A percentile compares a stretch with the other conserved stretches of the same genome.
These are phyloP conservation scores for Adansonia madagascariensis DNA, from an alignment of 441 rosid genomes.

Conservation along the genomic window DNA sequence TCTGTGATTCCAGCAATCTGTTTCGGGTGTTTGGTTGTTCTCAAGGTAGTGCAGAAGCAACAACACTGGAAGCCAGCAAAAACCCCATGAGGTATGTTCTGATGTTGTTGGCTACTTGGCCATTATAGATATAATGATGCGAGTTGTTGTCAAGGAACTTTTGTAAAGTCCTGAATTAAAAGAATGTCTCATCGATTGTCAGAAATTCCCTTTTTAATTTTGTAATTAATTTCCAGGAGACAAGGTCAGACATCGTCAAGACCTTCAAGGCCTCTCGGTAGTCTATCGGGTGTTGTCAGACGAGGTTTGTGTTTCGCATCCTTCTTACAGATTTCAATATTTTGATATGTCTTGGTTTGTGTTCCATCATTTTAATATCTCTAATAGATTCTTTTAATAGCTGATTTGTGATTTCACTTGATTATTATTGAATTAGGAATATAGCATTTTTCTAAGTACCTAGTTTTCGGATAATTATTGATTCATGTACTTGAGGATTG, in stretches of 20 bases:
- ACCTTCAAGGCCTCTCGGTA: conserved; percentile 83
- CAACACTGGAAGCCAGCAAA: conserved; percentile 92
- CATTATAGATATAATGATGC: not conserved
- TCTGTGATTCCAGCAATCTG: conserved; percentile 62
- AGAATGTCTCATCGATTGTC: not conserved
- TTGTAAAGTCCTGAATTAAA: conserved; percentile 10
- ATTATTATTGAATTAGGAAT: not conserved
- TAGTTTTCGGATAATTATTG: not conserved
- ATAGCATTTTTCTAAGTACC: not conserved
- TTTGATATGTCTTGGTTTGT: not conserved
- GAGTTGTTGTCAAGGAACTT: not conserved
- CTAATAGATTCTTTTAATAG: too few relatives aligned
- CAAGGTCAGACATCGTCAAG: conserved; percentile 79
- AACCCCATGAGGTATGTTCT: conserved; percentile 82
- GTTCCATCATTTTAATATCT: not conserved
- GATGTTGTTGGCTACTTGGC: not conserved
- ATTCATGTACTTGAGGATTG: too few relatives aligned
- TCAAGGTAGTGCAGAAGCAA: conserved; percentile 65
- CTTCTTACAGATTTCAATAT: not conserved
- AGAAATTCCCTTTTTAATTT: conserved; percentile 3
- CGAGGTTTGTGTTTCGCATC: conserved; percentile 46
- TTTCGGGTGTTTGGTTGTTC: conserved; percentile 88
- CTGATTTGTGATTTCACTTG: not conserved
- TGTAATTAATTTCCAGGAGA: conserved; percentile 49
- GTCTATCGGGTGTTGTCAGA: conserved; percentile 77